Conservation (phyloP, 805 yeast genomes). For the Kodamaea laetipori region DNA sequence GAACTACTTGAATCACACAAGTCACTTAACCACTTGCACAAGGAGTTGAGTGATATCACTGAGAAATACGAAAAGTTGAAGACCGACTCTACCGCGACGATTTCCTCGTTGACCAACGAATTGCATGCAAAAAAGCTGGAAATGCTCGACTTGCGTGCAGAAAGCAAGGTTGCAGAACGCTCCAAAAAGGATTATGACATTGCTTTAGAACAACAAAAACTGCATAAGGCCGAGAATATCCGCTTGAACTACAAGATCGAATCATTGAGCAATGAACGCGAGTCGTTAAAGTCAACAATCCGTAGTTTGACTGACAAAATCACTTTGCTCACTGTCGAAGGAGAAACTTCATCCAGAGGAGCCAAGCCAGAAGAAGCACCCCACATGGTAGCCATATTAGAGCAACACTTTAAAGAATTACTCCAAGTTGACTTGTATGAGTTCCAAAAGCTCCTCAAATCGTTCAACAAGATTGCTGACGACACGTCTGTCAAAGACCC, state of each 20-base stretch:
- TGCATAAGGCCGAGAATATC: conserved; percentile 7
- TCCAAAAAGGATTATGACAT: conserved; percentile 5
- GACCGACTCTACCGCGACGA: conserved; percentile 25
- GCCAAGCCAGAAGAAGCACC: conserved; percentile 20
- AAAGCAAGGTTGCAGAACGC: conserved; percentile 11
- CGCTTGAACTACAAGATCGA: conserved; percentile 9
- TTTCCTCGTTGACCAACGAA: conserved; percentile 26
- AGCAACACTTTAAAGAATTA: conserved; percentile 46
- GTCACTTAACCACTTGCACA: conserved; percentile 15
- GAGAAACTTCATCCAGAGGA: not conserved
- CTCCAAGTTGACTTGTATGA: conserved; percentile 45
- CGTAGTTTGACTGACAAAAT: conserved; percentile 42
- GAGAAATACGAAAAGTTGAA: conserved; percentile 23
- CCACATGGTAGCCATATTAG: conserved; percentile 22
- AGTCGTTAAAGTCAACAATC: conserved; percentile 35
- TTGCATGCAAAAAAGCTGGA: conserved; percentile 24
- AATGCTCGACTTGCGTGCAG: conserved; percentile 16
- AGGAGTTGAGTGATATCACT: conserved; percentile 19
- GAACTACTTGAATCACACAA: conserved; percentile 3
- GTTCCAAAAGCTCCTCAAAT: conserved; percentile 50
- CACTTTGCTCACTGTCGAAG: conserved; percentile 13
- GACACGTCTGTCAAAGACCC: conserved; percentile 62
- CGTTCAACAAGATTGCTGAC: conserved; percentile 58
- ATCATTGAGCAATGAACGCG: conserved; percentile 11
- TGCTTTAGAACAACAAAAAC: conserved; percentile 4